Percentiles rank a stretch among this genome's conserved stretches.
These are phyloP conservation scores for Hyaloscypha finlandica DNA, from an alignment of 495 filamentous ascomycete species.

Conservation along the genomic window DNA sequence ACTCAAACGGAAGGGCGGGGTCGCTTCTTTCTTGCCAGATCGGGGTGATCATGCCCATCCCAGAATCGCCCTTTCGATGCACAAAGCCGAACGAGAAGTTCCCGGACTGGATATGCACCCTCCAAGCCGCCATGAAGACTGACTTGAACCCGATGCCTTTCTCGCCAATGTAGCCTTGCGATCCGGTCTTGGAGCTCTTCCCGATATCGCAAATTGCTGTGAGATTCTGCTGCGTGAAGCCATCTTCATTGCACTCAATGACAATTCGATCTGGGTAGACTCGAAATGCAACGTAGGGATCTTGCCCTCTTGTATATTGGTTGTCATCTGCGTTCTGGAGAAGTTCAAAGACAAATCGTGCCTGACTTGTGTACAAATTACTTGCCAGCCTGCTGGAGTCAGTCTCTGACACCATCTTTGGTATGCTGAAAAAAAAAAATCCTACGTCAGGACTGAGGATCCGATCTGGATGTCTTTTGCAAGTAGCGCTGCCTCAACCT, in stretches of 20 bases:
- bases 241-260: constrained; percentile 45
- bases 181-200: constrained; percentile 39
- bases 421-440: neutral
- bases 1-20: neutral
- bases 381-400: constrained; percentile 14
- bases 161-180: constrained; percentile 42
- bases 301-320: constrained; percentile 28
- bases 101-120: constrained; percentile 43
- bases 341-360: constrained; percentile 44
- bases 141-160: constrained; percentile 54
- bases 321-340: constrained; percentile 50
- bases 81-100: constrained; percentile 44
- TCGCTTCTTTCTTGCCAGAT: constrained; percentile 30
- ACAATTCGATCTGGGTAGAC: constrained; percentile 33
- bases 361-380: constrained; percentile 39
- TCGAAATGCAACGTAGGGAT: constrained; percentile 33
- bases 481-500: neutral
- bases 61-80: constrained; percentile 32
- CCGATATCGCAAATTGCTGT: constrained; percentile 41
- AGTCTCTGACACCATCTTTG: constrained; percentile 24
- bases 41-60: constrained; percentile 49
- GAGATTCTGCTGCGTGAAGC: constrained; percentile 40
- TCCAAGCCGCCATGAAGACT: constrained; percentile 45
- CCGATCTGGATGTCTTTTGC: neutral
- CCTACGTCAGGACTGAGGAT: neutral